Conservation (phyloP, 2,329 filamentous ascomycete species). For the Mariannaea elegans region DNA sequence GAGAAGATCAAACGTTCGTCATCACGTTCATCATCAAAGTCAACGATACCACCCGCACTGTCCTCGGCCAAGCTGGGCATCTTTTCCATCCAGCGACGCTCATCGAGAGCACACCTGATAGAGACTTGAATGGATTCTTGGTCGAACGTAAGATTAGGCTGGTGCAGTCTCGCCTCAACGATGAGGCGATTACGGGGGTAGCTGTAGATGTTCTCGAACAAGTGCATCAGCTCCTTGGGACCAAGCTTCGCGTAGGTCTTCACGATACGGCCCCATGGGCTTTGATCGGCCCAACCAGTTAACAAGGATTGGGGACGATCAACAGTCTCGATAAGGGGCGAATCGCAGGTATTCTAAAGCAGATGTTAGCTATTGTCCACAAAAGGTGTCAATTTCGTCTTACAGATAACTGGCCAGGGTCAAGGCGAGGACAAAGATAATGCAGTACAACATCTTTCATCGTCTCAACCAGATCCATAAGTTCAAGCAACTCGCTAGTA, state of each 20-base stretch:
- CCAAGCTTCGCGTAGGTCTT: conserved; percentile 60
- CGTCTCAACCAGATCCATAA: conserved; percentile 56
- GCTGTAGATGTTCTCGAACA: conserved; percentile 57
- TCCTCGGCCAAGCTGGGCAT: conserved; percentile 46
- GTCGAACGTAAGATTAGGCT: conserved; percentile 54
- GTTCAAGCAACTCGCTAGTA: conserved; percentile 54
- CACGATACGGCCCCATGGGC: conserved; percentile 50
- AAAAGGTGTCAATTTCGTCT: conserved; percentile 24
- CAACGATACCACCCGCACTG: conserved; percentile 50
- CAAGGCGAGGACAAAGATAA: conserved; percentile 57
- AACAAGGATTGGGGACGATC: conserved; percentile 44
- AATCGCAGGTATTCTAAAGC: conserved; percentile 30
- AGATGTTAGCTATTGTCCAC: conserved; percentile 9
- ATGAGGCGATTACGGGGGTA: conserved; percentile 58
- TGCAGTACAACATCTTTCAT: conserved; percentile 55
- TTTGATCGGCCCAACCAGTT: conserved; percentile 48
- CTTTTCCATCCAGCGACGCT: conserved; percentile 47
- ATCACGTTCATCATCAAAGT: conserved; percentile 52
- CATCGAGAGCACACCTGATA: conserved; percentile 49
- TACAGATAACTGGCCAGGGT: conserved; percentile 48
- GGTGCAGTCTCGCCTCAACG: conserved; percentile 49
- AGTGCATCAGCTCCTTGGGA: conserved; percentile 58
- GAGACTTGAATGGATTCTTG: conserved; percentile 55
- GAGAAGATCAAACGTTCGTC: conserved; percentile 41
- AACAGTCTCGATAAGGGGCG: conserved; percentile 34